Evolutionary conservation across 2,329 filamentous ascomycete genomes (phyloP), one percentile per base, ranked within the genome.

Genomic region (Hypoxylon sp.): DNA sequence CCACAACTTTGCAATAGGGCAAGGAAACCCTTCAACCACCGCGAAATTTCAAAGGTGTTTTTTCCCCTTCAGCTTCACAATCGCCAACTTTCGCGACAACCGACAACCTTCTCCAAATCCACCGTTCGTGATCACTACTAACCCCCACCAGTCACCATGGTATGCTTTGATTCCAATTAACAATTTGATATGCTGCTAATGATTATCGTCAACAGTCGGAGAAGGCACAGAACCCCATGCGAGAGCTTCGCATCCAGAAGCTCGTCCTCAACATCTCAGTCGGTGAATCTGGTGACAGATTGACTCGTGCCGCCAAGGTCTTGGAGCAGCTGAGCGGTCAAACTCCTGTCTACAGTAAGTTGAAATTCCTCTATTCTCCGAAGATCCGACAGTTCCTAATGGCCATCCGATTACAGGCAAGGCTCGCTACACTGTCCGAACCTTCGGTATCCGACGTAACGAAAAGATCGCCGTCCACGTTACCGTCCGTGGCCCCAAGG

Each of bases 401-500:
- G n/a, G 59, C 27, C 32, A 58, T 15, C 52, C 52, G 61, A 29
- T 50, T 58, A 62, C 80, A 94, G 93, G 92, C 94, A 99, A 99
- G 93, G 96, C 96, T 85, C 93, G 96, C 82, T 99, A 98, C 92
- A 99, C 96, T 79, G 96, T 99, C 90, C 95, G 96, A 88, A 98
- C 95, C 82, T 99, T 99, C 87, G 96, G 96, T 92, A 99, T 99
- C 91, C 95, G 96, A 85, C 95, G 96, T 94, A 99, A 99, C 92
- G 96, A 99, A 86, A 98, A 98, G 93, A 99, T 99, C 82, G 88
- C 96, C 77, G 96, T 99, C 78, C 96, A 99, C 89, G 96, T 99
- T 82, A 99, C 96, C 82, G 94, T 99, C 87, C 96, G 96, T 84
- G 96, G 96, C 82, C 94, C 96, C 86, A 98, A 89, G 92, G 96